Base-by-base conservation (phyloP, 176 grass and related monocot species). In the Avena atlantica region DNA sequence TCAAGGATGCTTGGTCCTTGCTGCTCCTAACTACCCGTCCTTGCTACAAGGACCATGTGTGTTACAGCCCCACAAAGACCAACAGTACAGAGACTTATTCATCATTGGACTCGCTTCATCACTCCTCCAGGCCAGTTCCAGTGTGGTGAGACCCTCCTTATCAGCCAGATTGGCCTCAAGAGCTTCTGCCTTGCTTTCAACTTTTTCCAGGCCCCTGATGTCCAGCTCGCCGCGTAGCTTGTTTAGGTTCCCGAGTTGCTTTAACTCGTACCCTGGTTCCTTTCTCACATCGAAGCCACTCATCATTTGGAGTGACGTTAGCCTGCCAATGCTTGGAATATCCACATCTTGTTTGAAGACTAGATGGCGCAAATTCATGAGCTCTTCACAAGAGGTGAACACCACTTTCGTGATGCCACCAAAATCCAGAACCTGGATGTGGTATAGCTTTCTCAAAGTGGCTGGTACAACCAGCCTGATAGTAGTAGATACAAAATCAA, bases 371-470 rank as follows among this genome's bases (percentile, higher is more conserved):
- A 89, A 62, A 53, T 84, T 89, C n/a, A 78, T 36, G 19, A 84
- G 73, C 24, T 49, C 44, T 74, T 74, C 70, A 74, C 42, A 49
- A 1, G 70, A 74, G 20, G 5, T 3, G 7, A 47, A 48, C 11
- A 48, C 3, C 40, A 73, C 21, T 23, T 3, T 1, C 0, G 0
- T 0, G 8, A 3, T 8, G 6, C 5, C 0, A 62, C 36, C 0
- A 25, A 76, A 42, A n/a, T 86, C 12, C 20, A 91, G 11, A 4
- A 70, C 40, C 73, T 67, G 90, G 53, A 91, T n/a, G 36, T 86
- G 78, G 72, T 91, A 91, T 83, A 91, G 80, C 70, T 69, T 79
- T 13, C 3, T 74, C 29, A 91, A 24, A 53, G 73, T 75, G 52
- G 65, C 36, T 8, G 90, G 90, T 8, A 91, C 47, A 72, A 75